A percentile compares a stretch with the other conserved stretches of the same genome.
Conservation (phyloP, 805 yeast genomes). For the Kodamaea jinghongensis region DNA sequence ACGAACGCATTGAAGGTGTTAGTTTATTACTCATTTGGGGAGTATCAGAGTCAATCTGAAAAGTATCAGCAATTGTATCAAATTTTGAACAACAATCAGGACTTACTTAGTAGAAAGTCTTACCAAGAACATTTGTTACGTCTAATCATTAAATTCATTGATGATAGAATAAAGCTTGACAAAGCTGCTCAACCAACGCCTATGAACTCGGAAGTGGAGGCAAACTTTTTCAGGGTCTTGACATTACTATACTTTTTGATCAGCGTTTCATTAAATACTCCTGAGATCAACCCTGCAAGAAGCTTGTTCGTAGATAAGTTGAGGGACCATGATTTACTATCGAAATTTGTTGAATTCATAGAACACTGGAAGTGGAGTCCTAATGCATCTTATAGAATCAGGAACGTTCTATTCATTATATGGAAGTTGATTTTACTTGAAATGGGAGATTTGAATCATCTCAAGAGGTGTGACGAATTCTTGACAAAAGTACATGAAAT, state of each 20-base stretch:
- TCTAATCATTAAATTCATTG: slow-evolving; percentile 2
- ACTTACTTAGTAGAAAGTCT: slow-evolving; percentile 8
- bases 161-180: neutral
- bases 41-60: slow-evolving; percentile 14
- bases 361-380: slow-evolving; percentile 68
- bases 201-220: slow-evolving; percentile 1
- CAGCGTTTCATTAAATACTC: slow-evolving; percentile 19
- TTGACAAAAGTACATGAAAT: slow-evolving; percentile 42
- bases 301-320: slow-evolving; percentile 19
- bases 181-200: neutral
- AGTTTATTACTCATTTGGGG: slow-evolving; percentile 27
- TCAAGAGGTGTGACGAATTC: slow-evolving; percentile 45
- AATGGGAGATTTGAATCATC: slow-evolving; percentile 54
- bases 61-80: slow-evolving; percentile 17
- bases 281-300: slow-evolving; percentile 8
- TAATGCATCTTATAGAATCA: slow-evolving; percentile 40
- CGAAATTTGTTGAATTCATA: slow-evolving; percentile 45
- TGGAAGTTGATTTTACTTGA: slow-evolving; percentile 55
- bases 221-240: slow-evolving; percentile 22
- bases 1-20: slow-evolving; percentile 13
- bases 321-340: slow-evolving; percentile 37
- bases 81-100: slow-evolving; percentile 13
- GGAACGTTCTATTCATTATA: slow-evolving; percentile 53
- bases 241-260: slow-evolving; percentile 37
- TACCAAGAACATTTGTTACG: slow-evolving; percentile 5